phyloP scores from a whole-genome alignment of 2,329 filamentous ascomycete species.

The Domatiomyces catenatus region DNA sequence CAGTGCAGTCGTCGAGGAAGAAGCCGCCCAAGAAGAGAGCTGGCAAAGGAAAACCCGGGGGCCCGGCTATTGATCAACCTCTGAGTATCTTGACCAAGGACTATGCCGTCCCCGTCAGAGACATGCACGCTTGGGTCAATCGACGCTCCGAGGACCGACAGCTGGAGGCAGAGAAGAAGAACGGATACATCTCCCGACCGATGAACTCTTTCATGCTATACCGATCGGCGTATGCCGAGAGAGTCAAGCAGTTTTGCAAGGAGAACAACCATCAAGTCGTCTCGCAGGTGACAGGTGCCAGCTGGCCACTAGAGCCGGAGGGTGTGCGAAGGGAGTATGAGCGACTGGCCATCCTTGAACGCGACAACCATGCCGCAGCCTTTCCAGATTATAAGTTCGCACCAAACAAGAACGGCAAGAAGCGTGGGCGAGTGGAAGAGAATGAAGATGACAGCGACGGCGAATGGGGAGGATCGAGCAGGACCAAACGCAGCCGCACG shows the following conservation, averaged over 20 bases:
- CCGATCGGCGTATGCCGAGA: slow-evolving; percentile 76
- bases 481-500: slow-evolving; percentile 13
- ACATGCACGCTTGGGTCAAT: slow-evolving; percentile 70
- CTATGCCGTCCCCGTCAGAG: slow-evolving; percentile 47
- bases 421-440: slow-evolving; percentile 25
- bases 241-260: slow-evolving; percentile 63
- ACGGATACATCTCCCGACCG: slow-evolving; percentile 71
- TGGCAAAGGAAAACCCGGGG: slow-evolving; percentile 10
- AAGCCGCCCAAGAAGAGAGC: slow-evolving; percentile 14
- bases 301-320: slow-evolving; percentile 70
- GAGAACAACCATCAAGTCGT: slow-evolving; percentile 91
- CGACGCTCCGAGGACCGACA: slow-evolving; percentile 51
- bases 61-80: slow-evolving; percentile 40
- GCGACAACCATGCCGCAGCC: slow-evolving; percentile 67
- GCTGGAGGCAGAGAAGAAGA: slow-evolving; percentile 53
- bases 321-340: slow-evolving; percentile 61
- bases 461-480: slow-evolving; percentile 15
- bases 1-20: slow-evolving; percentile 22
- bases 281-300: slow-evolving; percentile 69
- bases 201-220: slow-evolving; percentile 99
- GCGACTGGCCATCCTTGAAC: slow-evolving; percentile 62
- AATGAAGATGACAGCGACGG: slow-evolving; percentile 24
- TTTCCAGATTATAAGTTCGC: slow-evolving; percentile 92
- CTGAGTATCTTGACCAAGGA: slow-evolving; percentile 56
- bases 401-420: slow-evolving; percentile 53